Percentiles rank a stretch among this genome's conserved stretches.
Conservation (phyloP, 2,329 filamentous ascomycete genomes). For the Verruconis gallopava region DNA sequence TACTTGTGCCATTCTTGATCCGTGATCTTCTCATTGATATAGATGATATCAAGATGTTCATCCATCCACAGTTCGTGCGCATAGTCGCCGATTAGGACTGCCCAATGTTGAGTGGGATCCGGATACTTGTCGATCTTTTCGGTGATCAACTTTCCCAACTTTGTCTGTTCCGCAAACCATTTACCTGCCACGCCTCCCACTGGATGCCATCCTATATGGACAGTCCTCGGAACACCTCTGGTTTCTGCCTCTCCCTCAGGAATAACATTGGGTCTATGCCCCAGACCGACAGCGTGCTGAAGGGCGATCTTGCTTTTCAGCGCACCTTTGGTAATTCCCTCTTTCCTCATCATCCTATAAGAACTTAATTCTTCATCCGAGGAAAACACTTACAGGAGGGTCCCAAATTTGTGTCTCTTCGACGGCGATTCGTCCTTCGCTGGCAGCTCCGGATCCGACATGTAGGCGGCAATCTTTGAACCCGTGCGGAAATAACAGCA, state of each 20-base stretch:
- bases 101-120: conserved; percentile 49
- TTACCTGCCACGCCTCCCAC: conserved; percentile 43
- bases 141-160: conserved; percentile 43
- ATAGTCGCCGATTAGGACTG: conserved; percentile 42
- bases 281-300: conserved; percentile 33
- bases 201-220: conserved; percentile 46
- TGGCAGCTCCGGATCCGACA: too few relatives aligned
- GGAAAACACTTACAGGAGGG: too few relatives aligned
- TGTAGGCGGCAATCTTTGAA: too few relatives aligned
- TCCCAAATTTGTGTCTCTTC: too few relatives aligned
- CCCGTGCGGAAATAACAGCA: too few relatives aligned
- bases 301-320: conserved; percentile 28
- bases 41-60: conserved; percentile 43
- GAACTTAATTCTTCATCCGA: too few relatives aligned
- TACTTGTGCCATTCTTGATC: conserved; percentile 8
- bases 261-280: conserved; percentile 32
- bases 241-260: conserved; percentile 28
- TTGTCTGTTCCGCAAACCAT: conserved; percentile 45
- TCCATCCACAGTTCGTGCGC: conserved; percentile 49
- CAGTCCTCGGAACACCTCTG: conserved; percentile 27
- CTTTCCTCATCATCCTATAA: too few relatives aligned
- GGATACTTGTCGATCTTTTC: conserved; percentile 42
- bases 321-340: conserved; percentile 4
- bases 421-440: too few relatives aligned
- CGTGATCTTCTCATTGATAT: conserved; percentile 31